Evolutionary conservation across 306 rosid species (phyloP).

Genomic region (Bauhinia variegata): DNA sequence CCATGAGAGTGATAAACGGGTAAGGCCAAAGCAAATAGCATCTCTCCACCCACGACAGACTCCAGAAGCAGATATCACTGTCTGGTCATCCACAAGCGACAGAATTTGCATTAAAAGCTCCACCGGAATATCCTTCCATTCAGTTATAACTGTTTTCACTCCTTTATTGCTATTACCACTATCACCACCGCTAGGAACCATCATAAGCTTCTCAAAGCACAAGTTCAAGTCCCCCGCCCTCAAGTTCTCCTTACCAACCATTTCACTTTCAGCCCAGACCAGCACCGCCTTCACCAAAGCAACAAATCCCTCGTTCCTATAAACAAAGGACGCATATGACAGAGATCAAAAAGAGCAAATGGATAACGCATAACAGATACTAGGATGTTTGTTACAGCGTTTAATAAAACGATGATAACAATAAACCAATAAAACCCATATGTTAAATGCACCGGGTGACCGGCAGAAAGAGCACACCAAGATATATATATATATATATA

Average conservation of each 20-base stretch:
- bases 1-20: conserved; percentile 89
- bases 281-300: too few species aligned
- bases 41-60: conserved; percentile 99
- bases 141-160: conserved; percentile 51
- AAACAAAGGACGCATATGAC: not conserved
- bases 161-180: conserved; percentile 39
- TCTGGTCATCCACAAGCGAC: conserved; percentile 73
- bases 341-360: conserved; percentile 11
- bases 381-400: conserved; percentile 12
- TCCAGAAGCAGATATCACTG: conserved; percentile 71
- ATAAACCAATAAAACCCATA: conserved; percentile 22
- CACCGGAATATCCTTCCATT: conserved; percentile 95
- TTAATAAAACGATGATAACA: conserved; percentile 26
- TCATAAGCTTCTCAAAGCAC: conserved; percentile 86
- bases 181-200: conserved; percentile 50
- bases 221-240: conserved; percentile 68
- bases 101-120: conserved; percentile 88
- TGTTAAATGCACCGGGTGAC: conserved; percentile 20
- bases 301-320: conserved; percentile 2
- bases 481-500: conserved; percentile 1
- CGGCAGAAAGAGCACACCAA: conserved; percentile 34
- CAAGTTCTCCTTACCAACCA: conserved; percentile 67
- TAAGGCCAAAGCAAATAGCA: conserved; percentile 70
- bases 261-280: conserved; percentile 34
- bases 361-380: conserved; percentile 34